Base-by-base conservation (phyloP, 2,329 filamentous ascomycete species). In the Elsinoe arachidis region DNA sequence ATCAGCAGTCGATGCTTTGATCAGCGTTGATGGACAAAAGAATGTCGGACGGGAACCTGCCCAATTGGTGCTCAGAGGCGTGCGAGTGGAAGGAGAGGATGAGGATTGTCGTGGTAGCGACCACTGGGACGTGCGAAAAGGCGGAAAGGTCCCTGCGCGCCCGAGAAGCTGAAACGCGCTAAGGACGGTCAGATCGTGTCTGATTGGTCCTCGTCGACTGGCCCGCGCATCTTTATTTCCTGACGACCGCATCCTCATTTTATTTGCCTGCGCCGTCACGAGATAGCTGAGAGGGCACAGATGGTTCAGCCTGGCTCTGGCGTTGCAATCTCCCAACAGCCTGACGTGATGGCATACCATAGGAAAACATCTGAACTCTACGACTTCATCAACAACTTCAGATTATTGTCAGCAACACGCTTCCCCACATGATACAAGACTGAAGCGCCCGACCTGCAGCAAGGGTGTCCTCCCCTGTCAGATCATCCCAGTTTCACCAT, bases 41-140 rank as follows among this genome's bases (percentile, higher is more conserved):
- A 53, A 53, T 53, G 49, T 53, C 49, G 49, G 46, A 51, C 46
- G 46, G 49, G 49, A 39, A 39, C 49, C 49, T 53, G 49, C 49
- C 49, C 49, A 51, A 51, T 34, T 35, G 46, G 26, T 51, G 46
- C 46, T 5, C 37, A 51, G n/a, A 34, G 46, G 46, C 15, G 10
- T 17, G 46, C 17, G 19, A 21, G 15, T 4, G 46, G 26, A 17
- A 34, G 23, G 41, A 15, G 41, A 19, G 19, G 12, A 12, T 46
- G 30, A 51, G 26, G 46, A 34, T 34, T 51, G 46, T 34, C 14
- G 15, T 35, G 46, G 46, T 51, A 51, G 46, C 46, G 46, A 35
- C n/a, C 15, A 15, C 21, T 14, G 5, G 33, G 26, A 47, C 9
- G 10, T 12, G 43, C 43, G 11, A 30, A 49, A 49, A 49, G 23